Conservation (phyloP, 257 asterid genomes). For the Mitragyna speciosa region DNA sequence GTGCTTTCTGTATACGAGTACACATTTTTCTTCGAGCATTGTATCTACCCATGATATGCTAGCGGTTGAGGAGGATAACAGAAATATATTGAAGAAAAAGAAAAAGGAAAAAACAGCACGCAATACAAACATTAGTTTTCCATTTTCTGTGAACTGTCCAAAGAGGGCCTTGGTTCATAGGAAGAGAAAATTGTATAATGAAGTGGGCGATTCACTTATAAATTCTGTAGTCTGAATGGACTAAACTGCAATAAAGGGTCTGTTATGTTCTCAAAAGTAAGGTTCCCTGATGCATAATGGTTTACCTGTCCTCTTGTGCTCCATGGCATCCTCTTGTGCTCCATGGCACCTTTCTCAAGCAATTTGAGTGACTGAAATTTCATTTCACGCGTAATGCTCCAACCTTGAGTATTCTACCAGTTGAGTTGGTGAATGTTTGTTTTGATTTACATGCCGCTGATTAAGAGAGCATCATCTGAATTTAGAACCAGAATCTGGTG, state of each 20-base stretch:
- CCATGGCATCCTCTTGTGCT: neutral
- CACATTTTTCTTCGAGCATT: neutral
- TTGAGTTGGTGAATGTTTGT: neutral
- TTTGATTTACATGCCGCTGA: conserved; percentile 9
- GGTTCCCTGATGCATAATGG: neutral
- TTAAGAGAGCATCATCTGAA: conserved; percentile 12
- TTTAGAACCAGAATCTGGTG: conserved; percentile 71
- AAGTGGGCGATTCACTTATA: neutral
- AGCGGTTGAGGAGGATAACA: neutral
- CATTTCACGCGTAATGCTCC: neutral
- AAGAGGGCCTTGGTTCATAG: neutral
- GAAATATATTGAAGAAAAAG: neutral
- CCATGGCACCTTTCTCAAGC: neutral
- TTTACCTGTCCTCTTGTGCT: neutral
- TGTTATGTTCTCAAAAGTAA: neutral
- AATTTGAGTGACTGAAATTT: neutral
- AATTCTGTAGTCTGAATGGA: neutral
- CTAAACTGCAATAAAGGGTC: neutral
- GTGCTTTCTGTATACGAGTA: neutral
- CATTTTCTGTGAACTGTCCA: neutral
- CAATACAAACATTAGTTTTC: neutral
- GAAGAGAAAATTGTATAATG: neutral
- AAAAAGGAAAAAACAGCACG: neutral
- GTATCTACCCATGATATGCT: neutral
- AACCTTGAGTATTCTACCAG: neutral